A percentile compares a stretch with the other conserved stretches of the same genome.
Conservation (phyloP, 768 basidiomycete genomes). For the Xanthoconium purpureum region DNA sequence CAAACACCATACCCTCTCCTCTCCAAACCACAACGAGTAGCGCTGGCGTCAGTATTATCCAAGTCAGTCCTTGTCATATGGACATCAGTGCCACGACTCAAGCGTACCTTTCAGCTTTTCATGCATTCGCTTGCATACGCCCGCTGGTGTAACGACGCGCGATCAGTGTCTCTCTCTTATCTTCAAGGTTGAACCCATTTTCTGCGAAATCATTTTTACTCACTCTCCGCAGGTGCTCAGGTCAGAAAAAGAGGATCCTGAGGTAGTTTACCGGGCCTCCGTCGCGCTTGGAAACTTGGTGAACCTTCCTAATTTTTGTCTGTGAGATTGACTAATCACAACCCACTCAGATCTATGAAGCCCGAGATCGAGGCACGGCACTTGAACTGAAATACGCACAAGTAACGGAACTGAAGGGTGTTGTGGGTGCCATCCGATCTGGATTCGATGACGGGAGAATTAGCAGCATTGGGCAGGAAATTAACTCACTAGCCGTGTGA, state of each 20-base stretch:
- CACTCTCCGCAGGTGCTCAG: constrained; percentile 20
- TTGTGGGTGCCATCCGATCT: constrained; percentile 38
- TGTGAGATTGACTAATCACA: background rate
- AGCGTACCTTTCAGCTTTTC: constrained; percentile 51
- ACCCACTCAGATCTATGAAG: constrained; percentile 45
- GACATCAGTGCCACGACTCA: background rate
- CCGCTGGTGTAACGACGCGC: constrained; percentile 39
- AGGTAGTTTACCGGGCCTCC: constrained; percentile 66
- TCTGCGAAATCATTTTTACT: background rate
- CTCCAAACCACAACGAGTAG: constrained; percentile 70
- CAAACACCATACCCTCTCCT: constrained; percentile 52
- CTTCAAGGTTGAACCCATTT: constrained; percentile 39
- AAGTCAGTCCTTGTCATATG: constrained; percentile 58
- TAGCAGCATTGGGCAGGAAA: constrained; percentile 47
- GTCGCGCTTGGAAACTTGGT: constrained; percentile 77
- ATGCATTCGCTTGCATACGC: constrained; percentile 48
- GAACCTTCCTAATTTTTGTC: constrained; percentile 20
- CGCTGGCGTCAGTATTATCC: constrained; percentile 77
- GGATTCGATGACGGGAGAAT: constrained; percentile 62
- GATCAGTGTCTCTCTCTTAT: constrained; percentile 44
- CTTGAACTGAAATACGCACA: constrained; percentile 38
- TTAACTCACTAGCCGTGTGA: constrained; percentile 37
- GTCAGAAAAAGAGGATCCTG: constrained; percentile 56
- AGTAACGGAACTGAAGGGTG: constrained; percentile 38
- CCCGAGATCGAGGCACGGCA: constrained; percentile 36